A percentile compares a stretch with the other conserved stretches of the same genome.
These are phyloP conservation scores for Diaporthe batatas DNA, from an alignment of 2,329 filamentous ascomycete species.

Conservation along the genomic window DNA sequence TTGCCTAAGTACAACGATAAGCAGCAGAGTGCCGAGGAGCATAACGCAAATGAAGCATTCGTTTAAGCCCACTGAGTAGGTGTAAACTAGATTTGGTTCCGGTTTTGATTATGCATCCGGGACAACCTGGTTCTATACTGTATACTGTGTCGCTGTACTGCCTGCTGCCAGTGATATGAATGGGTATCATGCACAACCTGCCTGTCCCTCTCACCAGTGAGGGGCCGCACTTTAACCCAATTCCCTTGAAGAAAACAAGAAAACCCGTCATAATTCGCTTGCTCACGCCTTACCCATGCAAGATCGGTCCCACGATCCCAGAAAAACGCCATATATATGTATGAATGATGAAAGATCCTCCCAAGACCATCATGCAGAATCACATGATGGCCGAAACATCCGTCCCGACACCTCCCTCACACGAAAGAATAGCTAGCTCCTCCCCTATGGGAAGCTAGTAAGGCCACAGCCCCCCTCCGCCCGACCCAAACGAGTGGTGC, in stretches of 20 bases:
- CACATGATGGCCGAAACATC: not conserved
- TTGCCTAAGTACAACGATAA: not conserved
- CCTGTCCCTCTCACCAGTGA: slow-evolving; percentile 20
- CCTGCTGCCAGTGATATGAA: slow-evolving; percentile 18
- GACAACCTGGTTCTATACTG: not conserved
- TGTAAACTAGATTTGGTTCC: not conserved
- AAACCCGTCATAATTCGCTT: not conserved
- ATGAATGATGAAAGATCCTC: not conserved
- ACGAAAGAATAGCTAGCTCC: no score
- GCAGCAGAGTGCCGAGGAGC: not conserved
- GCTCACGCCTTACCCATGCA: slow-evolving; percentile 11
- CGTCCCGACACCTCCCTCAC: not conserved
- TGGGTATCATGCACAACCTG: slow-evolving; percentile 36
- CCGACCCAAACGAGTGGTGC: slow-evolving; percentile 44
- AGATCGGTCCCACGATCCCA: not conserved
- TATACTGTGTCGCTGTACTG: not conserved
- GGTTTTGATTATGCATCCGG: not conserved
- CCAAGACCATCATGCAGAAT: not conserved
- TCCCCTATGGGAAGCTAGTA: slow-evolving; percentile 19
- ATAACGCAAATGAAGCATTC: not conserved
- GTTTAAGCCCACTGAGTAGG: not conserved
- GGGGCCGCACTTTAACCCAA: not conserved
- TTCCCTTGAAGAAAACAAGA: not conserved
- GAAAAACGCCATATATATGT: not conserved
- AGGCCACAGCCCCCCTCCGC: slow-evolving; percentile 36